phyloP scores from a whole-genome alignment of 768 basidiomycete species.

The Crucibulum laeve region DNA sequence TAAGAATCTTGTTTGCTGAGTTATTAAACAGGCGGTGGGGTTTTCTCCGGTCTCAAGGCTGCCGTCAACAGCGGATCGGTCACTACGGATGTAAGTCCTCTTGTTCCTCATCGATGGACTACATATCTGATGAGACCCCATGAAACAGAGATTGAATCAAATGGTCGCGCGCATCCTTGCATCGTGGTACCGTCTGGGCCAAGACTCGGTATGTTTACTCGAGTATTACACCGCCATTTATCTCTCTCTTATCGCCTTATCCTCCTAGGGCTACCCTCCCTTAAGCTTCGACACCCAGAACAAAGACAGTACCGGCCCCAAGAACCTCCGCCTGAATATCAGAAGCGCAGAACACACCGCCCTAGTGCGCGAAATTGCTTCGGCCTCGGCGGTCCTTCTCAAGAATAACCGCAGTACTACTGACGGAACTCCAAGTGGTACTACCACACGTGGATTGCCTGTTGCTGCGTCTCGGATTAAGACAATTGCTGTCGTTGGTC shows the following conservation, averaged over 20 bases:
- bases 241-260: constrained; percentile 1
- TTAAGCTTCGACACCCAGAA: constrained; percentile 44
- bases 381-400: constrained; percentile 61
- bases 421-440: constrained; percentile 26
- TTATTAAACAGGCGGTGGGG: constrained; percentile 29
- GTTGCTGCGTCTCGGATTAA: constrained; percentile 44
- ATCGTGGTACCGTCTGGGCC: constrained; percentile 42
- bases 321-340: constrained; percentile 39
- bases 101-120: not conserved
- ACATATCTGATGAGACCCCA: too few relatives aligned
- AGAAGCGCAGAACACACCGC: constrained; percentile 40
- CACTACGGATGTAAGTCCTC: constrained; percentile 20
- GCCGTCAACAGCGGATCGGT: constrained; percentile 33
- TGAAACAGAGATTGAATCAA: constrained; percentile 37
- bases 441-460: constrained; percentile 36
- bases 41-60: constrained; percentile 23
- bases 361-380: constrained; percentile 58
- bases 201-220: constrained; percentile 33
- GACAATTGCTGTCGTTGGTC: constrained; percentile 54
- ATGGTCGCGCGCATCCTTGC: constrained; percentile 44
- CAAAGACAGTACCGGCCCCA: constrained; percentile 38
- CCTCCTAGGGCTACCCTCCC: constrained; percentile 34
- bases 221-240: not conserved
- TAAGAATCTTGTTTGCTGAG: not conserved
- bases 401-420: constrained; percentile 52